A percentile compares a stretch with the other conserved stretches of the same genome.
phyloP scores from a whole-genome alignment of 192 early-diverging fungal species.

The Coemansia sp. region DNA sequence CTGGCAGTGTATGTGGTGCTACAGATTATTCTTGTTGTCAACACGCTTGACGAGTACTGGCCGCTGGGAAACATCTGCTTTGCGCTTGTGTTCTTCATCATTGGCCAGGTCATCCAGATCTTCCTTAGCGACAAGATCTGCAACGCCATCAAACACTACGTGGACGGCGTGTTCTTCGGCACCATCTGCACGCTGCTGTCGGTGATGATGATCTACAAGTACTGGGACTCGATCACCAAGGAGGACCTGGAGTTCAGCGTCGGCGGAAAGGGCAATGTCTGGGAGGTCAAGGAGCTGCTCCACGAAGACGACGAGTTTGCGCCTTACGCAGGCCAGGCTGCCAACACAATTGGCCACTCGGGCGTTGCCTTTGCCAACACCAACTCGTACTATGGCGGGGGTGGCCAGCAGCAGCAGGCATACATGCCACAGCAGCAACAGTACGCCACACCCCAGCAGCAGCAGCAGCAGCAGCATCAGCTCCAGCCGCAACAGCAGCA shows the following conservation, averaged over 20 bases:
- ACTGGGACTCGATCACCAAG: slow-evolving; percentile 99
- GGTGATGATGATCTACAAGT: slow-evolving; percentile 99
- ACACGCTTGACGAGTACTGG: slow-evolving; percentile 95
- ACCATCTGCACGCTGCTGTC: slow-evolving; percentile 84
- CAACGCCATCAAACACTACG: slow-evolving; percentile 87
- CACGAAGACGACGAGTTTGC: slow-evolving; percentile 56
- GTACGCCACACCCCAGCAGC: slow-evolving; percentile 10
- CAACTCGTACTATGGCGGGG: slow-evolving; percentile 36
- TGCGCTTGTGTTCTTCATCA: slow-evolving; percentile 81
- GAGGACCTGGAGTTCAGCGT: slow-evolving; percentile 95
- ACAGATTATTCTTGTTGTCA: slow-evolving; percentile 92
- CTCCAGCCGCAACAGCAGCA: neutral
- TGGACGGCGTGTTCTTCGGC: slow-evolving; percentile 97
- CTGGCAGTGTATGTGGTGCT: slow-evolving; percentile 84
- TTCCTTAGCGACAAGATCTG: slow-evolving; percentile 83
- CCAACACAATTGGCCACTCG: slow-evolving; percentile 50
- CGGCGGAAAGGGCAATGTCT: slow-evolving; percentile 72
- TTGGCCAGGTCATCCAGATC: slow-evolving; percentile 81
- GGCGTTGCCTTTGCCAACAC: slow-evolving; percentile 56
- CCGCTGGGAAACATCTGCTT: slow-evolving; percentile 93
- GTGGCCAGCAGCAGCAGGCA: slow-evolving; percentile 26
- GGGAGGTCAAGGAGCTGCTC: slow-evolving; percentile 77
- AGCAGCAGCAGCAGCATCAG: slow-evolving; percentile 23
- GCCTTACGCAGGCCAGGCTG: slow-evolving; percentile 50
- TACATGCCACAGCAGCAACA: slow-evolving; percentile 18